Conservation (phyloP, 495 filamentous ascomycete species). For the Staphylotrichum tortipilum region DNA sequence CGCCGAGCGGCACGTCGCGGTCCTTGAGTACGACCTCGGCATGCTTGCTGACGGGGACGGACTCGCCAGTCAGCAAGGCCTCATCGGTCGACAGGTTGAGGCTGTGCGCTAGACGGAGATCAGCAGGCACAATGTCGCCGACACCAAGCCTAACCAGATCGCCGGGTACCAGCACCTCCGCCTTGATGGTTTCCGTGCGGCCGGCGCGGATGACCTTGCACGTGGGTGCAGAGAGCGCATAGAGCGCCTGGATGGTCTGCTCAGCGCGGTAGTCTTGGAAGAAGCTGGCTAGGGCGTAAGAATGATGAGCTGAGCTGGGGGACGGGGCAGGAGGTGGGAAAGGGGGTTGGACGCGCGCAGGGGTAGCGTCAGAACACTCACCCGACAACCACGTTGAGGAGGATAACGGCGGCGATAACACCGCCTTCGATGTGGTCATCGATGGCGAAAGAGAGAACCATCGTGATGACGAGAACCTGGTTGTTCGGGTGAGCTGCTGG, state of each 20-base stretch:
- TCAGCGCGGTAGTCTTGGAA: conserved; percentile 80
- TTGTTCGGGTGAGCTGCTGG: background rate
- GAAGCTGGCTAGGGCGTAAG: no score
- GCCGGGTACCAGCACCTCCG: conserved; percentile 62
- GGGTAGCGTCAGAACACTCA: no score
- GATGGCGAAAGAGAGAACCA: conserved; percentile 75
- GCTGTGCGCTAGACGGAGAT: conserved; percentile 62
- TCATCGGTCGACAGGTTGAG: conserved; percentile 54
- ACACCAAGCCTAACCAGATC: conserved; percentile 72
- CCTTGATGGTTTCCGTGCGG: conserved; percentile 50
- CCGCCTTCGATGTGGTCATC: conserved; percentile 76
- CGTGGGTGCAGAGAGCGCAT: conserved; percentile 68
- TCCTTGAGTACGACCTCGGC: conserved; percentile 26
- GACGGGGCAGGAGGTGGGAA: background rate
- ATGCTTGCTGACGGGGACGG: conserved; percentile 39
- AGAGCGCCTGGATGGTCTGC: conserved; percentile 74
- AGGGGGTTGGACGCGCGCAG: no score
- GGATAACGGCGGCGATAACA: conserved; percentile 71
- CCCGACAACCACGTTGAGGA: conserved; percentile 68
- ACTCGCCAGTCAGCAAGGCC: conserved; percentile 57
- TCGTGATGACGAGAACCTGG: conserved; percentile 72
- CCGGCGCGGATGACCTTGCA: conserved; percentile 69
- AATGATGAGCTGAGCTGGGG: no score
- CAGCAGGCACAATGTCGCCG: conserved; percentile 74
- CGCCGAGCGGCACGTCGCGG: conserved; percentile 49